Percentiles rank a stretch among this genome's conserved stretches.
These are phyloP conservation scores for Hirsutella thompsonii DNA, from an alignment of 2,329 filamentous ascomycete genomes.

Conservation along the genomic window DNA sequence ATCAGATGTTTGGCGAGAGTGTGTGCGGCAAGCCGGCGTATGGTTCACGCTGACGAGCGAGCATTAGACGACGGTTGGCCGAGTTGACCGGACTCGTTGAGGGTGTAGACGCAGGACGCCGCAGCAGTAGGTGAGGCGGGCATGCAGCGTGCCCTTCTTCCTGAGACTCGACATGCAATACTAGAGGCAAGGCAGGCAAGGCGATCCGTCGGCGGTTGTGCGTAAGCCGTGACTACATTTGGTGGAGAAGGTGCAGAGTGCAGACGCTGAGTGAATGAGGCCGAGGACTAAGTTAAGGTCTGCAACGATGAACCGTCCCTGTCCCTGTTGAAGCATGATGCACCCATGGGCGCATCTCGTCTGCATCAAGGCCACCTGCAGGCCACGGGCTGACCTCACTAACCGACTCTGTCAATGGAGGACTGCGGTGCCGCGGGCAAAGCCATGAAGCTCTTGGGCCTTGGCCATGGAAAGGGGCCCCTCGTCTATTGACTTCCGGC, in stretches of 20 bases:
- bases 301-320: neutral
- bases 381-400: neutral
- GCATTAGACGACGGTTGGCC: neutral
- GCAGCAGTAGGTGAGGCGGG: slow-evolving; percentile 3
- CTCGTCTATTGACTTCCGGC: neutral
- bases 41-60: neutral
- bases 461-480: neutral
- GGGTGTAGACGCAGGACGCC: slow-evolving; percentile 4
- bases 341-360: neutral
- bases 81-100: neutral
- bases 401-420: neutral
- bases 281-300: neutral
- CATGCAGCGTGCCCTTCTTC: slow-evolving; percentile 1
- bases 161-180: neutral
- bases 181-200: neutral
- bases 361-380: neutral
- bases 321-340: neutral
- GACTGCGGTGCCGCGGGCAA: neutral
- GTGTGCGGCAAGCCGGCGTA: neutral
- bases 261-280: neutral
- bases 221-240: neutral
- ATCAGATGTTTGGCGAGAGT: neutral
- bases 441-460: neutral
- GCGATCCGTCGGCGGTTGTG: neutral
- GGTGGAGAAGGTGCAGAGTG: neutral